Conservation (phyloP, 805 yeast genomes). For the Kodamaea kakaduensis region DNA sequence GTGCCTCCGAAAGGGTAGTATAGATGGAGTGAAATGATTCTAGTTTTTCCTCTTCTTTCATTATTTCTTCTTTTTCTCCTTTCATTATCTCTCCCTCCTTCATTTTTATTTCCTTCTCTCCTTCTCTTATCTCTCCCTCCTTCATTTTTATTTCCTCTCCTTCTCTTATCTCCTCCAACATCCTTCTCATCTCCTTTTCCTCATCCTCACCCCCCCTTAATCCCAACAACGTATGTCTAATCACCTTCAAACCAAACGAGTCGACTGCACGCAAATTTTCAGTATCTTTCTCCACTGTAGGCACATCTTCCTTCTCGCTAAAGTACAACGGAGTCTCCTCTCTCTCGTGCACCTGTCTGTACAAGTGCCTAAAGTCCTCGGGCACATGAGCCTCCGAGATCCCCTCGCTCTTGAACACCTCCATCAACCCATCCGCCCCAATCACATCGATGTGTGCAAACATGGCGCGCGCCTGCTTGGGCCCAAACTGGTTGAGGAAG, state of each 20-base stretch:
- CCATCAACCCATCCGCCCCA: slow-evolving; percentile 45
- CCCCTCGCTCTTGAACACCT: slow-evolving; percentile 21
- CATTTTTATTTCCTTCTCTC: slow-evolving; percentile 20
- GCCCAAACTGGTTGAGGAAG: slow-evolving; percentile 9
- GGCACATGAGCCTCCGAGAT: slow-evolving; percentile 32
- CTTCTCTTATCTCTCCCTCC: not conserved
- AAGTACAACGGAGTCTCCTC: slow-evolving; percentile 26
- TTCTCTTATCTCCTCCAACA: slow-evolving; percentile 25
- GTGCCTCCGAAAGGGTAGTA: slow-evolving; percentile 46
- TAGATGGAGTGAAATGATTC: slow-evolving; percentile 59
- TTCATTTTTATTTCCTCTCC: slow-evolving; percentile 25
- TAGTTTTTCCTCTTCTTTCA: slow-evolving; percentile 27
- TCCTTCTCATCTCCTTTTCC: slow-evolving; percentile 23
- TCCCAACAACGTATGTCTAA: slow-evolving; percentile 65
- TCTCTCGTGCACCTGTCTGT: slow-evolving; percentile 21
- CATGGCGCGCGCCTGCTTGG: slow-evolving; percentile 24
- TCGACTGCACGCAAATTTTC: slow-evolving; percentile 62
- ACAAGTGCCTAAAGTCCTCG: slow-evolving; percentile 28
- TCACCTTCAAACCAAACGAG: slow-evolving; percentile 72
- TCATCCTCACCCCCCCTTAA: slow-evolving; percentile 23
- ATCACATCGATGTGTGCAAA: slow-evolving; percentile 50
- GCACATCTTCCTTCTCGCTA: slow-evolving; percentile 24
- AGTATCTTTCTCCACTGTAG: slow-evolving; percentile 50
- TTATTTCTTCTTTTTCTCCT: slow-evolving; percentile 12
- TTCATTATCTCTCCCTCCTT: slow-evolving; percentile 23